A percentile compares a stretch with the other conserved stretches of the same genome.
phyloP scores from a whole-genome alignment of 2,329 filamentous ascomycete species.

The Aaosphaeria arxii region DNA sequence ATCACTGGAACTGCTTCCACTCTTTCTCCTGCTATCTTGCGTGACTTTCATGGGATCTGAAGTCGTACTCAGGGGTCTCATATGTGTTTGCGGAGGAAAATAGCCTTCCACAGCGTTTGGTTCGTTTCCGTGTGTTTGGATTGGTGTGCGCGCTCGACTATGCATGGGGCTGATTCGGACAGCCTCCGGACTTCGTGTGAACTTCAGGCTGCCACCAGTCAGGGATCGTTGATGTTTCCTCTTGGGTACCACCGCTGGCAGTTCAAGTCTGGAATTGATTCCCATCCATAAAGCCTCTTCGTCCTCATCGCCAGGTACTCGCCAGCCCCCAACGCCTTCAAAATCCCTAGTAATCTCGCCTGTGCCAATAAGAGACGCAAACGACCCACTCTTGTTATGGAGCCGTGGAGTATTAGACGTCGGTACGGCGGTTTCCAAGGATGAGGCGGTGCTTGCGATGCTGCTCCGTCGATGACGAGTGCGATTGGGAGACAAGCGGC shows the following conservation, averaged over 20 bases:
- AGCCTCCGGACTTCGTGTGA: slow-evolving; percentile 30
- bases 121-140: slow-evolving; percentile 7
- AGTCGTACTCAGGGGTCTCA: slow-evolving; percentile 15
- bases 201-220: slow-evolving; percentile 30
- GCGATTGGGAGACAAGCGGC: slow-evolving; percentile 18
- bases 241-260: slow-evolving; percentile 29
- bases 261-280: slow-evolving; percentile 41
- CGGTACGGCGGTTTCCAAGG: slow-evolving; percentile 16
- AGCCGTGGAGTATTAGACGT: slow-evolving; percentile 13
- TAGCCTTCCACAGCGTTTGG: slow-evolving; percentile 19
- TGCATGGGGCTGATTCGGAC: slow-evolving; percentile 38
- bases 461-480: slow-evolving; percentile 22
- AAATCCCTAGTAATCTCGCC: slow-evolving; percentile 38
- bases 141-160: slow-evolving; percentile 34
- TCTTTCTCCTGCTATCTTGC: slow-evolving; percentile 23
- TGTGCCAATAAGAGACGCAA: slow-evolving; percentile 31
- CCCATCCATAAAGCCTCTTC: slow-evolving; percentile 45
- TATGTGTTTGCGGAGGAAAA: slow-evolving; percentile 20
- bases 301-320: slow-evolving; percentile 34
- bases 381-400: slow-evolving; percentile 29
- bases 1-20: slow-evolving; percentile 19
- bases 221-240: slow-evolving; percentile 29
- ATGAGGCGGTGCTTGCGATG: slow-evolving; percentile 17
- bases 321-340: slow-evolving; percentile 44
- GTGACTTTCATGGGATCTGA: slow-evolving; percentile 17